Evolutionary conservation across 208 protist species (phyloP).

Genomic region (Leishmania amazonensis): DNA sequence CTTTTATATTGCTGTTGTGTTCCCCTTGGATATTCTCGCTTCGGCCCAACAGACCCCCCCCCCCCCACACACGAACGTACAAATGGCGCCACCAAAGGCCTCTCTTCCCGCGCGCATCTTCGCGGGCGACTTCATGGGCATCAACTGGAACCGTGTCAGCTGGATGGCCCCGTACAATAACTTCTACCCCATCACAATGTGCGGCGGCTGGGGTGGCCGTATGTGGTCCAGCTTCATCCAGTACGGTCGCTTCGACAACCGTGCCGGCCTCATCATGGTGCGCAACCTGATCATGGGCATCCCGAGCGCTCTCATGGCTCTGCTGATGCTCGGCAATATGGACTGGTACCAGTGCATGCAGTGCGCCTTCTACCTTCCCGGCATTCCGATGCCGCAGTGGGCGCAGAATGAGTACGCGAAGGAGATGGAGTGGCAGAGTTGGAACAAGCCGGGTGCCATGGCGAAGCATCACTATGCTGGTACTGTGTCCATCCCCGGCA

Average conservation of each 20-base stretch:
- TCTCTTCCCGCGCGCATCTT: constrained; percentile 75
- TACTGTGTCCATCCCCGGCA: constrained; percentile 82
- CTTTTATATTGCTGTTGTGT: not conserved
- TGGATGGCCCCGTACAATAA: constrained; percentile 92
- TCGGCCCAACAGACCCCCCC: not conserved
- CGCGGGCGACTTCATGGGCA: constrained; percentile 81
- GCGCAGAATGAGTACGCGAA: constrained; percentile 64
- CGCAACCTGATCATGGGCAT: constrained; percentile 69
- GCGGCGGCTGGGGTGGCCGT: constrained; percentile 78
- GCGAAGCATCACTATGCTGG: constrained; percentile 88
- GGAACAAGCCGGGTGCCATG: constrained; percentile 86
- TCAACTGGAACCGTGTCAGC: constrained; percentile 87
- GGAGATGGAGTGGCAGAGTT: constrained; percentile 73
- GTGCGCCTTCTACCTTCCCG: constrained; percentile 56
- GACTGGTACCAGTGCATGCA: constrained; percentile 84
- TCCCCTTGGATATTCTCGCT: not conserved
- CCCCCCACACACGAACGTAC: not conserved
- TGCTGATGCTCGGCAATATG: constrained; percentile 82
- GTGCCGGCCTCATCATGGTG: constrained; percentile 52
- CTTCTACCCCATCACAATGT: constrained; percentile 90
- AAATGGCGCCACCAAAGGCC: constrained; percentile 85
- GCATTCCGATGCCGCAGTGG: constrained; percentile 63
- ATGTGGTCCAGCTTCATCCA: constrained; percentile 88
- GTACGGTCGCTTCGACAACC: constrained; percentile 88
- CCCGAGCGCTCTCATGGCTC: constrained; percentile 55